Evolutionary conservation across 805 yeast species (phyloP).

Genomic region (Starmerella stellata): DNA sequence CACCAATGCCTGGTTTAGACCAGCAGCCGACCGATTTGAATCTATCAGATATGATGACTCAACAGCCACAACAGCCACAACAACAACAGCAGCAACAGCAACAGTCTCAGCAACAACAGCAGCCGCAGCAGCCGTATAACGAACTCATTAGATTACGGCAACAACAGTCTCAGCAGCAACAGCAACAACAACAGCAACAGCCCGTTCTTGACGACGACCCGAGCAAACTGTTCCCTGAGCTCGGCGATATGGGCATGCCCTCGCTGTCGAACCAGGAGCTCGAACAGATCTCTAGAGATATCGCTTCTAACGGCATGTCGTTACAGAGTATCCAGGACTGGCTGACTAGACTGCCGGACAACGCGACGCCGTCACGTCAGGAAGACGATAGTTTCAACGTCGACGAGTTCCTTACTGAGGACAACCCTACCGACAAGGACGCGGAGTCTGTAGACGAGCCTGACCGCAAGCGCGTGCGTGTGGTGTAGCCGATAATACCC

Average conservation of each 20-base stretch:
- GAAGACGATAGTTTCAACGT: constrained; percentile 14
- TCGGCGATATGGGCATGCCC: constrained; percentile 8
- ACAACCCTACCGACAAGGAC: constrained; percentile 1
- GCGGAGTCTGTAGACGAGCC: constrained; percentile 3
- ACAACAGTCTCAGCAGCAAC: neutral
- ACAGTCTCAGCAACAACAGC: neutral
- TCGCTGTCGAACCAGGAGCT: constrained; percentile 9
- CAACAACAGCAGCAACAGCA: neutral
- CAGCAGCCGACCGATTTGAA: too few species aligned
- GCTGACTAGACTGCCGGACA: constrained; percentile 6
- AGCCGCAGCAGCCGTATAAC: neutral
- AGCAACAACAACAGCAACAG: neutral
- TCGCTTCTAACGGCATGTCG: constrained; percentile 8
- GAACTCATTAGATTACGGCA: neutral
- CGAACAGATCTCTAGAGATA: constrained; percentile 10
- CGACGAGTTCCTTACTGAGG: constrained; percentile 15
- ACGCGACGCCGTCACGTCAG: constrained; percentile 1
- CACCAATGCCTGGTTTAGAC: too few species aligned
- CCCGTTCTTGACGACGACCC: constrained; percentile 6
- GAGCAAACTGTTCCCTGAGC: constrained; percentile 14
- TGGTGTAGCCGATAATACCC: neutral
- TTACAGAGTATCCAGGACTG: constrained; percentile 14
- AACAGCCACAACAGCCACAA: neutral
- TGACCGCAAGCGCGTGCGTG: constrained; percentile 6
- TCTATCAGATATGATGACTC: too few species aligned